Conservation (phyloP, 768 basidiomycete species). For the Pisolithus marmoratus region DNA sequence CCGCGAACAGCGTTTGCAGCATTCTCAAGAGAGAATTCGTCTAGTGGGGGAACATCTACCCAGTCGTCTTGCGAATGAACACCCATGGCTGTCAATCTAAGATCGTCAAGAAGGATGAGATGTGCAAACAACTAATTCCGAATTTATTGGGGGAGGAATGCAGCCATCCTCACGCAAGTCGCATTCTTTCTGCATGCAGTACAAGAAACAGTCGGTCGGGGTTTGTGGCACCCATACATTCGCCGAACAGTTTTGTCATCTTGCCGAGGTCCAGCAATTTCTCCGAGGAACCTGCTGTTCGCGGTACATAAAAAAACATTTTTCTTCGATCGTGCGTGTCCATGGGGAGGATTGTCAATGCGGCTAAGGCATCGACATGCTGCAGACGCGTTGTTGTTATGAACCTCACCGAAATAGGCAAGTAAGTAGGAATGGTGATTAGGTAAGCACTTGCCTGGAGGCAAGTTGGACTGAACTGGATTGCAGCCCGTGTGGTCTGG, state of each 20-base stretch:
- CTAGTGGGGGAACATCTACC: slow-evolving; percentile 24
- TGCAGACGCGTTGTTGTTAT: slow-evolving; percentile 3
- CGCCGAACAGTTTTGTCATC: neutral
- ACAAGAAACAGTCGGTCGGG: neutral
- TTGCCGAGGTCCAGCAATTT: neutral
- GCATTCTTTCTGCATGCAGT: slow-evolving; percentile 14
- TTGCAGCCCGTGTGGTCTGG: slow-evolving; percentile 1
- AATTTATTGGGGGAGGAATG: slow-evolving; percentile 14
- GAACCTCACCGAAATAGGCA: slow-evolving; percentile 20
- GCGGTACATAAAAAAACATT: neutral
- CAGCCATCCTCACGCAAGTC: slow-evolving; percentile 16
- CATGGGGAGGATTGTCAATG: neutral
- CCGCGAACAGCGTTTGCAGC: slow-evolving; percentile 33
- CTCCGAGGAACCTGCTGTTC: neutral
- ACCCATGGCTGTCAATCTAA: slow-evolving; percentile 11
- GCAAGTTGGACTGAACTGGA: slow-evolving; percentile 9
- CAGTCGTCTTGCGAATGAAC: slow-evolving; percentile 18
- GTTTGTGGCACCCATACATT: neutral
- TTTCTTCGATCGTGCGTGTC: neutral
- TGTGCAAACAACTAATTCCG: neutral
- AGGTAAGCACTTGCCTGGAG: slow-evolving; percentile 4
- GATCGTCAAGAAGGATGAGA: neutral
- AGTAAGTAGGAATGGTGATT: slow-evolving; percentile 15
- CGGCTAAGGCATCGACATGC: neutral
- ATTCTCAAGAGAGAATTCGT: slow-evolving; percentile 36